Base-by-base conservation (phyloP, 2,329 filamentous ascomycete genomes). In the Ophiostoma novo-ulmi region DNA sequence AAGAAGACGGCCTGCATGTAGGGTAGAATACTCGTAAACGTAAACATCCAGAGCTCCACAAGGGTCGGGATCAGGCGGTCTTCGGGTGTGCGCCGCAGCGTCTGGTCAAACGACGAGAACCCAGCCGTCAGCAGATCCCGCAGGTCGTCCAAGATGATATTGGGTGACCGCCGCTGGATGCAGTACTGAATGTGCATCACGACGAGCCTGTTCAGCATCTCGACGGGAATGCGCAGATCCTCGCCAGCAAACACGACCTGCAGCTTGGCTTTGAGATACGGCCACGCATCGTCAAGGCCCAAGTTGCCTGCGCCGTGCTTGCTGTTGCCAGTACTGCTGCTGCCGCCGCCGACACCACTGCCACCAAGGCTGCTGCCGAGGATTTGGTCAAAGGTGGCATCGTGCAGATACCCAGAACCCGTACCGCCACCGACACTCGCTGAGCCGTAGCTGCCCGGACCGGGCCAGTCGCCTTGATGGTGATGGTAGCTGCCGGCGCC, bases 1-100 rank as follows among this genome's bases (percentile, higher is more conserved):
- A 99, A 82, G 77, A 99, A 97, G 0, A 97, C 94, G 0, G 94
- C 93, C 81, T 98, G 94, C 76, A 99, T 89, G 77, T 97, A 98
- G 0, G 95, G 95, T 5, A 98, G 81, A 52, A 98, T 92, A 7
- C 88, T 91, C 2, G 93, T 94, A 76, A 97, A 97, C 0, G 95
- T 94, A 66, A 95, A 89, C 72, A 96, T 87, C 95, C 95, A 99
- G 77, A 97, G 89, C 77, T 97, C 93, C 2, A 97, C 94, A 0
- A 99, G 84, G 70, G 93, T 89, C 0, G 93, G 92, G 31, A 98
- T 93, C n/a, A 98, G 86, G 44, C 90, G 87, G 72, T 97, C 94
- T 76, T 98, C 94, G 0, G 92, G 85, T 0, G 93, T 89, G 65
- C 88, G 87, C 68, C 89, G 87, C 22, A 98, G 82, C 0, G 92